These are phyloP conservation scores for Ormosia emarginata DNA, from an alignment of 306 rosid genomes.

Conservation along the genomic window DNA sequence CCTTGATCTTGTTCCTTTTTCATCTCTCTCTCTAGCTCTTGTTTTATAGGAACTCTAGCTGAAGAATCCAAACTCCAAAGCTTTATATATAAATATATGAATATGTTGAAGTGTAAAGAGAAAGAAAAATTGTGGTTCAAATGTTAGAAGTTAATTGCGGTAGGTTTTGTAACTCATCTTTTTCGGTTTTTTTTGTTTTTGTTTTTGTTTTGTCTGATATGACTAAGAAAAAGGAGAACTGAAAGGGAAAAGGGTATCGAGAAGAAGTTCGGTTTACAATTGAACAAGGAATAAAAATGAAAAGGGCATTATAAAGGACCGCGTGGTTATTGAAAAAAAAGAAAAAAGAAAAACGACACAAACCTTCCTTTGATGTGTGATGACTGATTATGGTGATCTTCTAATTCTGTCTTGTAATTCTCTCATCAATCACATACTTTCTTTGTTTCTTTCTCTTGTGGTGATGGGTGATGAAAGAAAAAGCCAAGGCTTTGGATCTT, in stretches of 20 bases:
- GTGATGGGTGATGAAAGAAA: slow-evolving; percentile 3
- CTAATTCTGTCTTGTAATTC: not conserved
- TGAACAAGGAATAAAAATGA: not conserved
- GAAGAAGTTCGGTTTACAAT: not conserved
- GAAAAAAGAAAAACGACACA: not conserved
- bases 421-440: not conserved
- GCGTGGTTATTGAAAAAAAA: not conserved
- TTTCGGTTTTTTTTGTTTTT: not conserved
- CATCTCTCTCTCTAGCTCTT: slow-evolving; percentile 35
- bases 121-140: not conserved
- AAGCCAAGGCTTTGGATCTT: slow-evolving; percentile 9
- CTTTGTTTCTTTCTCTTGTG: slow-evolving; percentile 12
- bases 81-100: not conserved
- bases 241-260: slow-evolving; percentile 16
- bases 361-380: slow-evolving; percentile 32
- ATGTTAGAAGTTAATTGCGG: slow-evolving; percentile 13
- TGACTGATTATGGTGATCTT: slow-evolving; percentile 20
- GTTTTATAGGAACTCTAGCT: not conserved
- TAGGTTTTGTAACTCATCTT: not conserved
- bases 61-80: not conserved
- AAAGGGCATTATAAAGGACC: not conserved
- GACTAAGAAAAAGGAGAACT: not conserved
- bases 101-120: not conserved
- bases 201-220: slow-evolving; percentile 16
- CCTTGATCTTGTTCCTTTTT: slow-evolving; percentile 63